Percentiles rank a stretch among this genome's conserved stretches.
phyloP scores from a whole-genome alignment of 768 basidiomycete species.

The Naganishia kalamii region DNA sequence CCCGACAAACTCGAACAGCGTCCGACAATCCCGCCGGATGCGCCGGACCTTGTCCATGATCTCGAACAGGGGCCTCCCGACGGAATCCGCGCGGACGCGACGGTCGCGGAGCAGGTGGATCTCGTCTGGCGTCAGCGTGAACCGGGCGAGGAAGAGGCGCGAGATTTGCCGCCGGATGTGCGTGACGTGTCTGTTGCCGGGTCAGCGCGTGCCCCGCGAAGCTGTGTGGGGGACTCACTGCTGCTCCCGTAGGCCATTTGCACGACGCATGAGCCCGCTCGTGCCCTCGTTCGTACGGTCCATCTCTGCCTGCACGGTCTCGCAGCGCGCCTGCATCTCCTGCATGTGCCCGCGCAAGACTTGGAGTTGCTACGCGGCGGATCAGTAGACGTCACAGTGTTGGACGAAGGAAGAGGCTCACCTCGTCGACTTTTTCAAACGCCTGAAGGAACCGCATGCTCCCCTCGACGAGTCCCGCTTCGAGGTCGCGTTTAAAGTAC shows the following conservation, averaged over 20 bases:
- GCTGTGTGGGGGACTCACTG: constrained; percentile 30
- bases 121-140: constrained; percentile 73
- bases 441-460: constrained; percentile 75
- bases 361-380: constrained; percentile 64
- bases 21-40: constrained; percentile 76
- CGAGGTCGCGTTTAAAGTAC: constrained; percentile 75
- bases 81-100: constrained; percentile 52
- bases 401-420: constrained; percentile 49
- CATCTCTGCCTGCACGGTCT: constrained; percentile 73
- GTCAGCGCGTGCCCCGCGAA: not conserved
- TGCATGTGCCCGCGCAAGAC: constrained; percentile 68
- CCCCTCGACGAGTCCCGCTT: constrained; percentile 70
- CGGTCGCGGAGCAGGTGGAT: constrained; percentile 67
- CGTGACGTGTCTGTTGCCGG: constrained; percentile 33
- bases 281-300: constrained; percentile 69
- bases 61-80: constrained; percentile 68
- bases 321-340: constrained; percentile 74
- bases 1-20: constrained; percentile 55
- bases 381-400: not conserved
- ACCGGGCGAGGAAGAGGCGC: constrained; percentile 69
- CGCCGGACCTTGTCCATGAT: constrained; percentile 79
- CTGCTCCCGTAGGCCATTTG: constrained; percentile 49
- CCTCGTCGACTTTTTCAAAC: constrained; percentile 83
- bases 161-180: constrained; percentile 65
- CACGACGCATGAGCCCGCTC: constrained; percentile 70